Evolutionary conservation across 2,329 filamentous ascomycete species (phyloP).

Genomic region (Arthrobotrys pseudoclavata): DNA sequence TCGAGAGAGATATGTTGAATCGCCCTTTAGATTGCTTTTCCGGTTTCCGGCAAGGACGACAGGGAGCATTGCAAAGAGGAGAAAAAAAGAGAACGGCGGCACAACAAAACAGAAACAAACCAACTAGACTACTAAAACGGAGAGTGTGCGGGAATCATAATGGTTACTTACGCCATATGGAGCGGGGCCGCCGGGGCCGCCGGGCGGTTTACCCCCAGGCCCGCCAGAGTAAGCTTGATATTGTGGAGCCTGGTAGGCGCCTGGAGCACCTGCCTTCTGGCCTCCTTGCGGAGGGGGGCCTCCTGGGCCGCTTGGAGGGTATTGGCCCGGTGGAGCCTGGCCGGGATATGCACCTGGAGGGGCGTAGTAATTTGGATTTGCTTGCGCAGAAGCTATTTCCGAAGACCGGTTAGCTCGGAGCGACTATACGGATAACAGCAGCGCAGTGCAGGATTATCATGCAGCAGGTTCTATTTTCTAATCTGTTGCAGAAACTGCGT

Average conservation of each 20-base stretch:
- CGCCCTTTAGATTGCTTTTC: constrained; percentile 58
- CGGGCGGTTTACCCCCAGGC: constrained; percentile 39
- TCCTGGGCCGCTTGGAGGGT: constrained; percentile 31
- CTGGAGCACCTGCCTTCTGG: constrained; percentile 35
- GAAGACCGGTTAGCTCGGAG: constrained; percentile 35
- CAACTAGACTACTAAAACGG: neutral
- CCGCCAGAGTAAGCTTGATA: constrained; percentile 51
- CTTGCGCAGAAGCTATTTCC: constrained; percentile 54
- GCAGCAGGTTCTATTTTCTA: neutral
- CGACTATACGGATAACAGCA: constrained; percentile 4
- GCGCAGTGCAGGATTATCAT: neutral
- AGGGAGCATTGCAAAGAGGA: constrained; percentile 27
- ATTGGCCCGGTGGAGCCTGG: constrained; percentile 47
- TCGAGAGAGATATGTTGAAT: constrained; percentile 57
- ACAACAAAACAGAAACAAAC: constrained; percentile 5
- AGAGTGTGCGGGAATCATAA: constrained; percentile 16
- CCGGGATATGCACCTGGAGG: constrained; percentile 39
- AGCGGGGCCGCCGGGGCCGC: constrained; percentile 36
- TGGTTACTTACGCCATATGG: constrained; percentile 59
- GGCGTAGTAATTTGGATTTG: constrained; percentile 51
- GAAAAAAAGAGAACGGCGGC: constrained; percentile 15
- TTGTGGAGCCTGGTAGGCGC: constrained; percentile 43
- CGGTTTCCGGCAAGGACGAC: constrained; percentile 56
- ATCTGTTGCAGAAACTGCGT: constrained; percentile 52
- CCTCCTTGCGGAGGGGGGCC: constrained; percentile 36